These are phyloP conservation scores for Aspergillus fumigatus DNA, from an alignment of 2,329 filamentous ascomycete genomes.

Conservation along the genomic window DNA sequence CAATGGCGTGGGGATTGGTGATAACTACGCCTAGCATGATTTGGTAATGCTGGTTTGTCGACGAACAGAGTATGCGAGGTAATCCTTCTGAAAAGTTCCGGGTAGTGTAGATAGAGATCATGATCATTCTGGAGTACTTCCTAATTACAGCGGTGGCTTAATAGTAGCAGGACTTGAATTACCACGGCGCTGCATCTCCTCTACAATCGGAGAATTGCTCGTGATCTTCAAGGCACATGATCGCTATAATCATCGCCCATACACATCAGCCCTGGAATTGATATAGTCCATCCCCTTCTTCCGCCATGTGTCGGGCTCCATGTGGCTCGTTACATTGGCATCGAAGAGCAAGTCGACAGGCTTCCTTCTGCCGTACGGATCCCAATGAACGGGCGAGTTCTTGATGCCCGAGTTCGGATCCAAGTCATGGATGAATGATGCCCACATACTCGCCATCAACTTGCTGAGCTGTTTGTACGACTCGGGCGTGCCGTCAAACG, in stretches of 20 bases:
- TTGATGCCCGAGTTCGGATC: slow-evolving; percentile 40
- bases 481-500: slow-evolving; percentile 38
- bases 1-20: neutral
- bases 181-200: neutral
- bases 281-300: slow-evolving; percentile 29
- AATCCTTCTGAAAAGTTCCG: neutral
- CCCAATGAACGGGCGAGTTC: slow-evolving; percentile 36
- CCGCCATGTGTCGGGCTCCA: slow-evolving; percentile 46
- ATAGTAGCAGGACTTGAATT: neutral
- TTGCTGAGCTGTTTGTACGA: slow-evolving; percentile 42
- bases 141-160: neutral
- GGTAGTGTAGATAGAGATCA: neutral
- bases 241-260: slow-evolving; percentile 17
- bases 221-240: neutral
- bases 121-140: neutral
- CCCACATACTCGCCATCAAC: slow-evolving; percentile 51
- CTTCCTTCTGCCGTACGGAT: slow-evolving; percentile 37
- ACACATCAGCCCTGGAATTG: slow-evolving; percentile 21
- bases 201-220: neutral
- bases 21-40: neutral
- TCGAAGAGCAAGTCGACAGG: slow-evolving; percentile 50
- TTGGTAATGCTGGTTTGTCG: neutral
- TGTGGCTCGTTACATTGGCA: slow-evolving; percentile 42
- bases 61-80: neutral
- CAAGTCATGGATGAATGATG: slow-evolving; percentile 45